Evolutionary conservation across 1,284 basidiomycete species (phyloP).

Genomic region (Pisolithus thermaeus): DNA sequence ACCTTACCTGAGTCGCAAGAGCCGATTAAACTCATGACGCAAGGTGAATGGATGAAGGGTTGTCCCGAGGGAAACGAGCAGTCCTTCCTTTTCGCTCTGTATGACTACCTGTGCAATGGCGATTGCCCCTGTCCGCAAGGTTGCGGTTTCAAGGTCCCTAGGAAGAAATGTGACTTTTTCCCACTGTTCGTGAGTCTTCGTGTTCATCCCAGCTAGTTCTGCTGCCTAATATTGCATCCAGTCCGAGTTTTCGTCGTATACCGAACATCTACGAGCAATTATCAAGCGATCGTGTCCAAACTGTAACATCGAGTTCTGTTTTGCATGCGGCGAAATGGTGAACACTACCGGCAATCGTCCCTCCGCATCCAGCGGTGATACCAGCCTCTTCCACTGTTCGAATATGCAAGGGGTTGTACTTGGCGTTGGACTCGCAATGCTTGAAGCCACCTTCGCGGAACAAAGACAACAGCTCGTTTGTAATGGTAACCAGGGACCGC

Average conservation of each 20-base stretch:
- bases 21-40: slow-evolving; percentile 65
- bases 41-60: slow-evolving; percentile 95
- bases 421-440: slow-evolving; percentile 77
- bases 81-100: slow-evolving; percentile 79
- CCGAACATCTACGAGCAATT: slow-evolving; percentile 52
- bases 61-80: slow-evolving; percentile 91
- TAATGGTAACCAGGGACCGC: slow-evolving; percentile 28
- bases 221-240: slow-evolving; percentile 26
- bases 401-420: slow-evolving; percentile 83
- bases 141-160: slow-evolving; percentile 55
- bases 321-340: slow-evolving; percentile 77
- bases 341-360: slow-evolving; percentile 38
- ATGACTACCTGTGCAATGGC: slow-evolving; percentile 63
- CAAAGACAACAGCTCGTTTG: slow-evolving; percentile 43
- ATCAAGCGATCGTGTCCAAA: slow-evolving; percentile 57
- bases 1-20: slow-evolving; percentile 40
- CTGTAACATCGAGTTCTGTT: slow-evolving; percentile 68
- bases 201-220: neutral
- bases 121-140: slow-evolving; percentile 64
- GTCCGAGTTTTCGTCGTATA: slow-evolving; percentile 69
- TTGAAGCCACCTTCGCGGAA: slow-evolving; percentile 64
- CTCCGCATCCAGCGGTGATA: slow-evolving; percentile 37
- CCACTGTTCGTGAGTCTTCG: slow-evolving; percentile 62
- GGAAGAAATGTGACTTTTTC: slow-evolving; percentile 76
- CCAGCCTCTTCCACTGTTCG: slow-evolving; percentile 78